These are phyloP conservation scores for Fonsecaea pedrosoi DNA, from an alignment of 2,329 filamentous ascomycete genomes.

Conservation along the genomic window DNA sequence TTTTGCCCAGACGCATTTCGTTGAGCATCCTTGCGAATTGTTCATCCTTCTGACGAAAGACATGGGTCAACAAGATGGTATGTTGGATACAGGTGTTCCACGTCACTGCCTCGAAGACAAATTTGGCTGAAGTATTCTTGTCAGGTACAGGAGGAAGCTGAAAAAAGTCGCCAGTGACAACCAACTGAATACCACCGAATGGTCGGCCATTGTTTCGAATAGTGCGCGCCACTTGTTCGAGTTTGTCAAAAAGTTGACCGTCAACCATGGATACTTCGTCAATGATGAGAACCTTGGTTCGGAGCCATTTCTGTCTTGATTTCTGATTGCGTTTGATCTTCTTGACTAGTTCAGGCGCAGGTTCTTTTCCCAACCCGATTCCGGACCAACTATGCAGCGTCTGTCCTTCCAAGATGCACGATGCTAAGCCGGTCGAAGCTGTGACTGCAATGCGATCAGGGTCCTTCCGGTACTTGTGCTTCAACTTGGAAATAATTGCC, in stretches of 20 bases:
- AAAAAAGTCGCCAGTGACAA: conserved; percentile 98
- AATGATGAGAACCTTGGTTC: conserved; percentile 84
- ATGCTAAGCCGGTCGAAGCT: conserved; percentile 92
- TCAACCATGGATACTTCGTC: conserved; percentile 99
- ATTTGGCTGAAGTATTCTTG: conserved; percentile 74
- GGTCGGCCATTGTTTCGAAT: conserved; percentile 90
- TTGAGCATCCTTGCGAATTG: conserved; percentile 95
- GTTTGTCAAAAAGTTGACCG: conserved; percentile 93
- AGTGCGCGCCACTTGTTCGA: conserved; percentile 82
- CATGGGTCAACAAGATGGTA: conserved; percentile 91
- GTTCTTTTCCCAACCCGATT: conserved; percentile 92
- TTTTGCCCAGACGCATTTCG: conserved; percentile 89
- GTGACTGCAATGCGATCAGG: conserved; percentile 89
- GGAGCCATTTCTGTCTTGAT: conserved; percentile 85
- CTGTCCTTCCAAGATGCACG: conserved; percentile 94
- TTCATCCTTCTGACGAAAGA: conserved; percentile 92
- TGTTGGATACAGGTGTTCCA: conserved; percentile 94
- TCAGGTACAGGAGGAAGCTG: conserved; percentile 95
- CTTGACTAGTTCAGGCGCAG: conserved; percentile 77
- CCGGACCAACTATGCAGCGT: conserved; percentile 96
- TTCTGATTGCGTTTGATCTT: conserved; percentile 91
- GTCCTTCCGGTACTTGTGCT: conserved; percentile 75
- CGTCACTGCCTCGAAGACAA: conserved; percentile 89
- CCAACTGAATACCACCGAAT: conserved; percentile 93
- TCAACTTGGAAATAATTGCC: conserved; percentile 82